phyloP scores from a whole-genome alignment of 495 filamentous ascomycete species.

The Immersiella caudata region DNA sequence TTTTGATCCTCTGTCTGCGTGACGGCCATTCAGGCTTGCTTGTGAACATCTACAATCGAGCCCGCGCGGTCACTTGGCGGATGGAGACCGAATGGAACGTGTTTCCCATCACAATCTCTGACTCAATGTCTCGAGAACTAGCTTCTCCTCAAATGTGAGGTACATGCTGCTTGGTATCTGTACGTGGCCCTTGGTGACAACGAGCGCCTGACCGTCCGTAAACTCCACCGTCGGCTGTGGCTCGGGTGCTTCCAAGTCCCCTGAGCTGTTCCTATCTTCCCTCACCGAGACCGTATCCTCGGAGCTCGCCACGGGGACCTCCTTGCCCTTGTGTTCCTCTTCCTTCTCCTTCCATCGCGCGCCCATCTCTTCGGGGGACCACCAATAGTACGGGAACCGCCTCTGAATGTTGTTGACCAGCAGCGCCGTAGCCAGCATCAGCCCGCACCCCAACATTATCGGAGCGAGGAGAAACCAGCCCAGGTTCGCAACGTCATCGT shows the following conservation, averaged over 20 bases:
- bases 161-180: slow-evolving; percentile 41
- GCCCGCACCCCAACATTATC: slow-evolving; percentile 61
- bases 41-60: no score
- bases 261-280: background rate
- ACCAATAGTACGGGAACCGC: slow-evolving; percentile 81
- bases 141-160: slow-evolving; percentile 44
- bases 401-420: slow-evolving; percentile 77
- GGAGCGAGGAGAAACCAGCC: slow-evolving; percentile 76
- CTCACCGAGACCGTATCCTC: background rate
- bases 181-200: slow-evolving; percentile 38
- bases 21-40: no score
- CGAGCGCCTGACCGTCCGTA: slow-evolving; percentile 29
- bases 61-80: background rate
- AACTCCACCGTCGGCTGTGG: background rate
- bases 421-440: slow-evolving; percentile 70
- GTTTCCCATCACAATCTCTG: slow-evolving; percentile 31
- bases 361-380: slow-evolving; percentile 55
- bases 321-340: slow-evolving; percentile 1
- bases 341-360: slow-evolving; percentile 29
- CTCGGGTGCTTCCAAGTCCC: slow-evolving; percentile 17
- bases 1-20: no score
- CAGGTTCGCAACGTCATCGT: slow-evolving; percentile 55
- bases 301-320: background rate
- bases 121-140: slow-evolving; percentile 45
- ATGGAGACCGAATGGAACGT: background rate